Percentiles rank a stretch among this genome's conserved stretches.
phyloP scores from a whole-genome alignment of 768 basidiomycete genomes.

The Boletus reticulatus region DNA sequence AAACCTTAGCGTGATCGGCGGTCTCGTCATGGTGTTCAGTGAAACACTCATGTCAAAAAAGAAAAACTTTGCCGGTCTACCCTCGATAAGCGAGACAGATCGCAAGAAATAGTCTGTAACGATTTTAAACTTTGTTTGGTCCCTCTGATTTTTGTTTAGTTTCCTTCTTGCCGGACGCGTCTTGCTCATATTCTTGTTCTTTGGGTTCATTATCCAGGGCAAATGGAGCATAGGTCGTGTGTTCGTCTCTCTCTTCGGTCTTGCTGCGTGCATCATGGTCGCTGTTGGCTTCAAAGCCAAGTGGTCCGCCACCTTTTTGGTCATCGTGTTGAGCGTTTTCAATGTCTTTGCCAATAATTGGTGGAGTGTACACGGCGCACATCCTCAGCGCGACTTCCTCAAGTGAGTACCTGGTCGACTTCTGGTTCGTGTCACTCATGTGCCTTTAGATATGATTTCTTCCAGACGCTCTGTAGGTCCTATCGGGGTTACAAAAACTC shows the following conservation, averaged over 20 bases:
- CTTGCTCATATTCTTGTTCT: constrained; percentile 97
- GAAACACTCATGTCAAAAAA: constrained; percentile 90
- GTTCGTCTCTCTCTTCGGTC: constrained; percentile 84
- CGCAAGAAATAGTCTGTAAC: constrained; percentile 92
- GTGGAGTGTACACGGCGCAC: constrained; percentile 91
- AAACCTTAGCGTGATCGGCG: constrained; percentile 96
- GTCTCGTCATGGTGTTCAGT: constrained; percentile 98
- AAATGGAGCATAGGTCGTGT: constrained; percentile 85
- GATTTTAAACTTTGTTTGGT: neutral
- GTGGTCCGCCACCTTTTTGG: constrained; percentile 96
- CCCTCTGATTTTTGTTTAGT: constrained; percentile 40
- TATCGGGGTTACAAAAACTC: neutral
- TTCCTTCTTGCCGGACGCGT: constrained; percentile 97
- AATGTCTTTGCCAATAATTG: constrained; percentile 99
- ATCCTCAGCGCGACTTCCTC: constrained; percentile 97
- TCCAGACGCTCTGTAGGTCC: constrained; percentile 84
- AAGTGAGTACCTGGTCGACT: constrained; percentile 57
- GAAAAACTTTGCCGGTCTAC: constrained; percentile 87
- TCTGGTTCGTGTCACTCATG: constrained; percentile 19
- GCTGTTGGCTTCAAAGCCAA: constrained; percentile 99
- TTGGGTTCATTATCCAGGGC: constrained; percentile 95
- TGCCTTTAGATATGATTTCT: constrained; percentile 86
- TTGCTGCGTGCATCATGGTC: constrained; percentile 93
- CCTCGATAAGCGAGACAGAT: constrained; percentile 89
- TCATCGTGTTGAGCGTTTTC: constrained; percentile 87